A percentile compares a stretch with the other conserved stretches of the same genome.
Evolutionary conservation across 2,329 filamentous ascomycete genomes (phyloP).

Genomic region (Aspergillus caelatus): DNA sequence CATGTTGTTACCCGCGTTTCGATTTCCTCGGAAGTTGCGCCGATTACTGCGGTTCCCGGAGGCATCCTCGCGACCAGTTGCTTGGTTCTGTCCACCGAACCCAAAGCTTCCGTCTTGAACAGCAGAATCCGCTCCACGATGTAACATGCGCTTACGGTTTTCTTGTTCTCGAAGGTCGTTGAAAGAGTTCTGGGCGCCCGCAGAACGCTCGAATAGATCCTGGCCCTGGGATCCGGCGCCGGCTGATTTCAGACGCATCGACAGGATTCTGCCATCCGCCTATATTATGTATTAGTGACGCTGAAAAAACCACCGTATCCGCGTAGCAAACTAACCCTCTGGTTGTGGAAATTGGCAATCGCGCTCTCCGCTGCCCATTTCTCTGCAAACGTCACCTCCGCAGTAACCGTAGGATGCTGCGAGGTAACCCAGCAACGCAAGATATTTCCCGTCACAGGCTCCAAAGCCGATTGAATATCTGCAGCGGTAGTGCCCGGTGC

Average conservation of each 20-base stretch:
- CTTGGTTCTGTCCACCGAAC: slow-evolving; percentile 32
- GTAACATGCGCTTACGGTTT: slow-evolving; percentile 41
- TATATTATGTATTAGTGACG: slow-evolving; percentile 28
- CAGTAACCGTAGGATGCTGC: slow-evolving; percentile 60
- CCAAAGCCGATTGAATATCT: slow-evolving; percentile 65
- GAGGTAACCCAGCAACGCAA: slow-evolving; percentile 56
- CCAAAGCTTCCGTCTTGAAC: slow-evolving; percentile 45
- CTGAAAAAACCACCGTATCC: not conserved
- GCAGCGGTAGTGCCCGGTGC: slow-evolving; percentile 67
- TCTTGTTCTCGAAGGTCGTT: slow-evolving; percentile 43
- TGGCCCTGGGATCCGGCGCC: slow-evolving; percentile 11
- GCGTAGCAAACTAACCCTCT: slow-evolving; percentile 52
- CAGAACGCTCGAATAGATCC: slow-evolving; percentile 19
- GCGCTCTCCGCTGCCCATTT: slow-evolving; percentile 60
- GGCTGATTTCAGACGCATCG: slow-evolving; percentile 56
- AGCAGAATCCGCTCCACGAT: slow-evolving; percentile 37
- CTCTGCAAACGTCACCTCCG: slow-evolving; percentile 61
- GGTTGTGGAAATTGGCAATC: slow-evolving; percentile 64
- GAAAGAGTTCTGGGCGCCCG: slow-evolving; percentile 29
- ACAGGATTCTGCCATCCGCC: slow-evolving; percentile 64
- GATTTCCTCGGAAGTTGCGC: slow-evolving; percentile 17
- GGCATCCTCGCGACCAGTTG: slow-evolving; percentile 3
- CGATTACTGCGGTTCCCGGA: slow-evolving; percentile 14
- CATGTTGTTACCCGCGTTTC: slow-evolving; percentile 12
- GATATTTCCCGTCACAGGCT: slow-evolving; percentile 55